phyloP scores from a whole-genome alignment of 2,329 filamentous ascomycete species.

The Elsinoe ampelina region DNA sequence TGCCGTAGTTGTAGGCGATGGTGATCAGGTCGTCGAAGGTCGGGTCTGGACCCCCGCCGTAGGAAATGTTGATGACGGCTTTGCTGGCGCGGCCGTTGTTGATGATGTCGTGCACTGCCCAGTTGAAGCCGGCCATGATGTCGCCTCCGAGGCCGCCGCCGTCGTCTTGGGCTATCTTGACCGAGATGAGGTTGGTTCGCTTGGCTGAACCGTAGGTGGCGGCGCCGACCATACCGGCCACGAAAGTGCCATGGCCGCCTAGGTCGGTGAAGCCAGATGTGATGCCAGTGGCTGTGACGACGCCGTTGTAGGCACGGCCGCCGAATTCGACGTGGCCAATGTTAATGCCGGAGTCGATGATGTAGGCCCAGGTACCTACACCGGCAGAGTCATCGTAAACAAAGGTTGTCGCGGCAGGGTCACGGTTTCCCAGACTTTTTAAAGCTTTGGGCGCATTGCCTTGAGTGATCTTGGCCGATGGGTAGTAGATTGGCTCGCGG shows the following conservation, averaged over 20 bases:
- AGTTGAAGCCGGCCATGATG: conserved; percentile 51
- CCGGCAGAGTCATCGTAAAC: conserved; percentile 16
- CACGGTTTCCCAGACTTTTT: conserved; percentile 19
- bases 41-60: conserved; percentile 38
- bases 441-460: background rate
- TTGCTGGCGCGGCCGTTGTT: conserved; percentile 21
- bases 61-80: conserved; percentile 48
- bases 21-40: conserved; percentile 44
- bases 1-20: conserved; percentile 36
- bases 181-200: conserved; percentile 44
- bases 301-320: conserved; percentile 27
- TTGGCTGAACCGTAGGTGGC: conserved; percentile 54
- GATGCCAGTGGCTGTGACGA: conserved; percentile 20
- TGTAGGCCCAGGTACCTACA: conserved; percentile 32
- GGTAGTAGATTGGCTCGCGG: conserved; percentile 17
- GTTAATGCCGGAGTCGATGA: conserved; percentile 27
- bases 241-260: conserved; percentile 56
- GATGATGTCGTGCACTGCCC: conserved; percentile 28
- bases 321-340: conserved; percentile 20
- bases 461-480: conserved; percentile 26
- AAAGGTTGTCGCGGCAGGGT: conserved; percentile 27
- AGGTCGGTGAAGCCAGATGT: conserved; percentile 27
- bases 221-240: conserved; percentile 49
- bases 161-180: conserved; percentile 44
- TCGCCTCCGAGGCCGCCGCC: conserved; percentile 21